A percentile compares a stretch with the other conserved stretches of the same genome.
phyloP scores from a whole-genome alignment of 345 rosid genomes.

The Eucalyptus regnans region DNA sequence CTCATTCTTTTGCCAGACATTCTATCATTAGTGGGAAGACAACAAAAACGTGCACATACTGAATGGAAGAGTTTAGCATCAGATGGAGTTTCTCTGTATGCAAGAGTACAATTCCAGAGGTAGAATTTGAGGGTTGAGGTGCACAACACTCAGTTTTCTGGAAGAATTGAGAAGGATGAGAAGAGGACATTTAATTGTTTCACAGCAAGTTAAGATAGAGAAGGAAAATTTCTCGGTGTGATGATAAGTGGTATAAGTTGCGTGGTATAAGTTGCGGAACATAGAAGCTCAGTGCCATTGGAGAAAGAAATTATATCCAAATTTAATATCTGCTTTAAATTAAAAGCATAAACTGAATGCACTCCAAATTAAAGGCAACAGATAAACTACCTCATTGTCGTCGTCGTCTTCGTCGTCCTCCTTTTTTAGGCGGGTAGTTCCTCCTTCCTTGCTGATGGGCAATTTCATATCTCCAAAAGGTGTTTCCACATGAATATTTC shows the following conservation, averaged over 20 bases:
- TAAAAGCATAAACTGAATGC: neutral
- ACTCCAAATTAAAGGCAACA: neutral
- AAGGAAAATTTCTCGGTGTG: neutral
- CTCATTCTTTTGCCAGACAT: neutral
- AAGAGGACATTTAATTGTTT: neutral
- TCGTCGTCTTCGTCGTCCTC: conserved; percentile 61
- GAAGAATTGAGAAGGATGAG: neutral
- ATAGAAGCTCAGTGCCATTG: neutral
- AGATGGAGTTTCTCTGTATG: neutral
- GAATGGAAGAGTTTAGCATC: neutral
- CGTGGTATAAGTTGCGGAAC: neutral
- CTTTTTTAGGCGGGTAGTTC: conserved; percentile 80
- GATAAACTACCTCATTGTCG: neutral
- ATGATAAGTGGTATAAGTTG: neutral
- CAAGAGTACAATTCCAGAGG: neutral
- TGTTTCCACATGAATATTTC: conserved; percentile 69
- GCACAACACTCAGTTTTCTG: neutral
- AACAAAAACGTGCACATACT: neutral
- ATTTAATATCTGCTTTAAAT: neutral
- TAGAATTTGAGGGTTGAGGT: neutral
- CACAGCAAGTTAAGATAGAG: neutral
- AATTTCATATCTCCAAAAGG: conserved; percentile 95
- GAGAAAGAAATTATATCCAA: neutral
- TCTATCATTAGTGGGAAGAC: neutral
- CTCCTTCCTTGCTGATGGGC: conserved; percentile 91